A percentile compares a stretch with the other conserved stretches of the same genome.
Conservation (phyloP, 352 stramenopile species). For the Globisporangium apiculatum region DNA sequence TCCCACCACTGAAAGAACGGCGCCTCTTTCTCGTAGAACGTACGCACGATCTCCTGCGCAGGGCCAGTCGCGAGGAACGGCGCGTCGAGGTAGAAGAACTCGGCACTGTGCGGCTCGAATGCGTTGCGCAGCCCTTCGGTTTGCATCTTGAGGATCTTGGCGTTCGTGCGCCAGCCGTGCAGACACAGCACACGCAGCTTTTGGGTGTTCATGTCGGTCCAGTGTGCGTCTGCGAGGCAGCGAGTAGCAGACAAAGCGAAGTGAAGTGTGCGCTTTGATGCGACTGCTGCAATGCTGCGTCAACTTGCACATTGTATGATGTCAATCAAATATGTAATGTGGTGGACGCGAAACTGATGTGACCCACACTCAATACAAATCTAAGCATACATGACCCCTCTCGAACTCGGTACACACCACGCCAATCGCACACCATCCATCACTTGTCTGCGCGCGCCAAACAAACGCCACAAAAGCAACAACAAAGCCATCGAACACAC, state of each 20-base stretch:
- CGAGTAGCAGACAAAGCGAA: too few species aligned
- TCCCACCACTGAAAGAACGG: conserved; percentile 83
- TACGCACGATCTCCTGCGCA: conserved; percentile 49
- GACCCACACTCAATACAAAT: not conserved
- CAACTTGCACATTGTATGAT: too few species aligned
- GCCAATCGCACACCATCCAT: too few species aligned
- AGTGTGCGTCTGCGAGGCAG: too few species aligned
- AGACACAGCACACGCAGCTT: conserved; percentile 72
- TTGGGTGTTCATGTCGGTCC: not conserved
- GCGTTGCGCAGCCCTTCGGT: conserved; percentile 45
- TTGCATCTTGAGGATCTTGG: conserved; percentile 50
- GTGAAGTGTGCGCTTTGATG: too few species aligned
- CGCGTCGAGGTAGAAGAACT: conserved; percentile 63
- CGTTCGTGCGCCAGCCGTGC: conserved; percentile 75
- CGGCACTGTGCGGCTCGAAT: conserved; percentile 27
- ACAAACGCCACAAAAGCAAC: not conserved
- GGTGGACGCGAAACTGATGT: not conserved
- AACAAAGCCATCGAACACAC: not conserved
- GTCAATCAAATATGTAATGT: too few species aligned
- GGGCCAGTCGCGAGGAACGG: conserved; percentile 51
- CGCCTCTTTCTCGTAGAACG: conserved; percentile 41
- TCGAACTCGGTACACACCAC: too few species aligned
- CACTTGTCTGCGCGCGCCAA: not conserved
- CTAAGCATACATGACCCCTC: too few species aligned
- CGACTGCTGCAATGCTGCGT: too few species aligned